These are phyloP conservation scores for Neurospora sp. DNA, from an alignment of 495 filamentous ascomycete species.

Conservation along the genomic window DNA sequence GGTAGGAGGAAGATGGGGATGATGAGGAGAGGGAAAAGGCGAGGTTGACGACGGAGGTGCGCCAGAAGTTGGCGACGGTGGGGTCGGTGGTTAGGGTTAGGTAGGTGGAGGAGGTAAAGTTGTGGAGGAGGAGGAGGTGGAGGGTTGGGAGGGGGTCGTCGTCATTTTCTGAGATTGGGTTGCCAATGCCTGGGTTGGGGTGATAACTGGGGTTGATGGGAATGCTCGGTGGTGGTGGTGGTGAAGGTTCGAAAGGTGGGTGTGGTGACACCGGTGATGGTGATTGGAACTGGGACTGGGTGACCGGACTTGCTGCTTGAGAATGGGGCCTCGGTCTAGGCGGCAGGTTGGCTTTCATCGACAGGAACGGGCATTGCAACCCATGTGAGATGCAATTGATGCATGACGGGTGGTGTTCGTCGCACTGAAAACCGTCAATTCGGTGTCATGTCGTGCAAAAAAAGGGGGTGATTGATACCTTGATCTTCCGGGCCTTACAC, in stretches of 20 bases:
- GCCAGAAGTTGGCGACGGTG: slow-evolving; percentile 24
- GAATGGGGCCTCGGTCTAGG: neutral
- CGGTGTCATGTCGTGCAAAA: neutral
- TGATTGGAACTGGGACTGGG: neutral
- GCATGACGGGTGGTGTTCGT: slow-evolving; percentile 33
- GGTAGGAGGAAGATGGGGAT: slow-evolving; percentile 29
- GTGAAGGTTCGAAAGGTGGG: neutral
- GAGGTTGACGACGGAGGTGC: slow-evolving; percentile 23
- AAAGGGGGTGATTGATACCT: slow-evolving; percentile 13
- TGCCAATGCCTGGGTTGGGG: neutral
- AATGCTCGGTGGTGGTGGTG: neutral
- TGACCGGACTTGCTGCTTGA: neutral
- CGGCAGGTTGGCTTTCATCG: neutral
- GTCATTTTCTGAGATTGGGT: neutral
- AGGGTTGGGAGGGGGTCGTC: slow-evolving; percentile 16
- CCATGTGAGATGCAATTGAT: slow-evolving; percentile 33
- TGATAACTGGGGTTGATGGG: neutral
- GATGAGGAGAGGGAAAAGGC: slow-evolving; percentile 21
- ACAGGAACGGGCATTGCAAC: slow-evolving; percentile 28
- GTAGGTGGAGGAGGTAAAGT: slow-evolving; percentile 29
- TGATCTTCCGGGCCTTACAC: slow-evolving; percentile 34
- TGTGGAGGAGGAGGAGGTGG: slow-evolving; percentile 35
- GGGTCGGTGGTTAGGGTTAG: slow-evolving; percentile 26
- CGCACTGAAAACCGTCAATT: slow-evolving; percentile 19
- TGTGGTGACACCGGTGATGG: neutral